Conservation (phyloP, 2,329 filamentous ascomycete genomes). For the Diaporthe nobilis region DNA sequence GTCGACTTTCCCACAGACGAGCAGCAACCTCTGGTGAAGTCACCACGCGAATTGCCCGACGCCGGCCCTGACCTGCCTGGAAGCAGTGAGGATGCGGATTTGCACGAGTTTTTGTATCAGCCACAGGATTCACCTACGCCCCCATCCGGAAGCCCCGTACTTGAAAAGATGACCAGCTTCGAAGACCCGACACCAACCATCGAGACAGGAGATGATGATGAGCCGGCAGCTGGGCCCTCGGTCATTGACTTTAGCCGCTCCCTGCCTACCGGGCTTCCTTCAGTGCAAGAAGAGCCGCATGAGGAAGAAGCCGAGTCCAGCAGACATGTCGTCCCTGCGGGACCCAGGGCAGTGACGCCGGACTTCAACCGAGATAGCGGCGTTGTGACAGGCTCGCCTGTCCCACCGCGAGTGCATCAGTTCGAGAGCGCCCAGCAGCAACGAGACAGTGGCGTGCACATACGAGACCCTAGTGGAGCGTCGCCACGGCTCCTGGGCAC, state of each 20-base stretch:
- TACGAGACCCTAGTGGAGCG: constrained; percentile 62
- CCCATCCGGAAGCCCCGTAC: constrained; percentile 18
- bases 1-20: constrained; percentile 34
- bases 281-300: constrained; percentile 65
- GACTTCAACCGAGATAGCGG: constrained; percentile 66
- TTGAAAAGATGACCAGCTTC: constrained; percentile 33
- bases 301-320: constrained; percentile 59
- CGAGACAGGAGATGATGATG: constrained; percentile 38
- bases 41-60: background rate
- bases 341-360: constrained; percentile 44
- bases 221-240: constrained; percentile 34
- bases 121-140: constrained; percentile 3
- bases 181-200: constrained; percentile 38
- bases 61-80: background rate
- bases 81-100: constrained; percentile 24
- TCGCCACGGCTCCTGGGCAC: constrained; percentile 46
- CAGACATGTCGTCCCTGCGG: constrained; percentile 44
- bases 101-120: background rate
- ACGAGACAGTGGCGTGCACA: constrained; percentile 71
- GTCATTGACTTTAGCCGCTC: constrained; percentile 58
- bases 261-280: constrained; percentile 61
- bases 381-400: constrained; percentile 62
- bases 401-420: constrained; percentile 52
- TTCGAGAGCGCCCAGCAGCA: constrained; percentile 53
- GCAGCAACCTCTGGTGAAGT: background rate